phyloP scores from a whole-genome alignment of 208 protist genomes.

The Acanthamoeba triangularis region DNA sequence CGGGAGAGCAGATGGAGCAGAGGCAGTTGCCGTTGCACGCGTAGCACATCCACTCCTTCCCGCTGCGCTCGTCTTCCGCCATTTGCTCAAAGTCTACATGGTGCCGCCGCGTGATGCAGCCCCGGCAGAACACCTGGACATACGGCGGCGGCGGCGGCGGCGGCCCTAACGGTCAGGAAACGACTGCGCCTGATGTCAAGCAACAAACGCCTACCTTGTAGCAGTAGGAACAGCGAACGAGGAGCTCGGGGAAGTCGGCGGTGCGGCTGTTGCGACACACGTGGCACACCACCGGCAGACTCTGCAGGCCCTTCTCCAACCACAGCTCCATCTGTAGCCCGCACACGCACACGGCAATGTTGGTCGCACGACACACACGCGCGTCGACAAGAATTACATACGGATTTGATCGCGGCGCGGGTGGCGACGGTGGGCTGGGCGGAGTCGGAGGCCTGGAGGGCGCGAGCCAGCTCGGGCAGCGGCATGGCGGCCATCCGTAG shows the following conservation, averaged over 20 bases:
- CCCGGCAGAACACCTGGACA: neutral
- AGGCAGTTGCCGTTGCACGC: neutral
- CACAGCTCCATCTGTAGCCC: neutral
- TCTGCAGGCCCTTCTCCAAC: neutral
- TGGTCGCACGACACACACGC: neutral
- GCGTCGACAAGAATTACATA: neutral
- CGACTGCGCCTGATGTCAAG: too few species aligned
- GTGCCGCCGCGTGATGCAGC: neutral
- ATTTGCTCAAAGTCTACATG: neutral
- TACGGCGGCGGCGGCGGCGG: too few species aligned
- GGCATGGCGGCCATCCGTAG: neutral
- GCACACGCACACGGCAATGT: neutral
- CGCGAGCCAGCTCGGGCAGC: neutral
- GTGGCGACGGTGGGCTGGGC: neutral
- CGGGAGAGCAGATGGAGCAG: neutral
- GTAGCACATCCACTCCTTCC: constrained; percentile 13
- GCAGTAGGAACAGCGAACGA: constrained; percentile 1
- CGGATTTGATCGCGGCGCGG: neutral
- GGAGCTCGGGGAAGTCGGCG: neutral
- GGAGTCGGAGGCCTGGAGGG: neutral
- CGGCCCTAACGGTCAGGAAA: too few species aligned
- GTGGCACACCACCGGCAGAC: neutral
- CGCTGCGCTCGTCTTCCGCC: neutral
- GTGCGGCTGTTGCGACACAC: neutral
- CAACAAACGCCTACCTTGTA: neutral